Percentiles rank a stretch among this genome's conserved stretches.
These are phyloP conservation scores for Claviceps cyperi DNA, from an alignment of 2,329 filamentous ascomycete genomes.

Conservation along the genomic window DNA sequence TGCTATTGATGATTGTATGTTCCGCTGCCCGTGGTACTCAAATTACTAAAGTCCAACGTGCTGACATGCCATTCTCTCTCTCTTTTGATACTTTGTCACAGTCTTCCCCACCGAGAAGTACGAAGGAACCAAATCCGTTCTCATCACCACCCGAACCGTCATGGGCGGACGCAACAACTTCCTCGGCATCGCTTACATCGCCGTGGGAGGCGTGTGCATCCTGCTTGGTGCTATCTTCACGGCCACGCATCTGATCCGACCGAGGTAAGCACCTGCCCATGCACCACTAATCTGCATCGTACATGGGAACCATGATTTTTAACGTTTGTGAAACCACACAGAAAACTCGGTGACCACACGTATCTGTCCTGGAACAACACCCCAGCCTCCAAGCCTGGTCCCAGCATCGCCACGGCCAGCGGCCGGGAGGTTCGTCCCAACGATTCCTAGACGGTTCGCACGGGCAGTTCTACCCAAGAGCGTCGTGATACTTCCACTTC, in stretches of 20 bases:
- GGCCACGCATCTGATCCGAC: constrained; percentile 78
- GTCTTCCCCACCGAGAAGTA: constrained; percentile 70
- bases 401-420: constrained; percentile 30
- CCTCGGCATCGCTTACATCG: constrained; percentile 88
- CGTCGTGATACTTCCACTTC: not conserved
- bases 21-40: too few species aligned
- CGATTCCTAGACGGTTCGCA: constrained; percentile 24
- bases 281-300: not conserved
- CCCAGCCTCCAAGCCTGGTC: constrained; percentile 28
- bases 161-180: constrained; percentile 94
- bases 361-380: constrained; percentile 87
- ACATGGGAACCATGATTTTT: too few species aligned
- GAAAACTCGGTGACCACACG: constrained; percentile 95
- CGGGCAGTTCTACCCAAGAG: constrained; percentile 8
- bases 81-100: constrained; percentile 20
- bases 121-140: constrained; percentile 75
- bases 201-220: constrained; percentile 86
- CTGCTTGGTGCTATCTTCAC: constrained; percentile 80
- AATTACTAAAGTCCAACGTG: not conserved
- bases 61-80: not conserved
- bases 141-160: constrained; percentile 79
- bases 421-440: constrained; percentile 41
- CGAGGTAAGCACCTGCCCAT: constrained; percentile 35
- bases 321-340: constrained; percentile 18
- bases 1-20: constrained; percentile 64